A percentile compares a stretch with the other conserved stretches of the same genome.
Conservation (phyloP, 2,329 filamentous ascomycete genomes). For the Hymenoscyphus repandus region DNA sequence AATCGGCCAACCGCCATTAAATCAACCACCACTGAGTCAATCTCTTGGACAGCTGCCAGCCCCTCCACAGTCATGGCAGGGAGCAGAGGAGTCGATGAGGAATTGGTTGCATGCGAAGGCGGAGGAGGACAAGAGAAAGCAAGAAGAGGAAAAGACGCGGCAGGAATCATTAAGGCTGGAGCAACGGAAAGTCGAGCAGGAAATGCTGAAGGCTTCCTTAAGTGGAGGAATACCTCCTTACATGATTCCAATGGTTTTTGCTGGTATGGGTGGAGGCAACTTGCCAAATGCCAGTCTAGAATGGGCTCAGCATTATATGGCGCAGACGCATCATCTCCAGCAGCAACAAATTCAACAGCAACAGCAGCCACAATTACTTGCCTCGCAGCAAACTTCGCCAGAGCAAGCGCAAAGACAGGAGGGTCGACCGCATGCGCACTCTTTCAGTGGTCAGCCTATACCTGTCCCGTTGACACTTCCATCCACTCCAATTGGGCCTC, state of each 20-base stretch:
- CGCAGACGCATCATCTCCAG: constrained; percentile 46
- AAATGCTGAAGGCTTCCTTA: constrained; percentile 65
- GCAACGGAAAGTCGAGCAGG: constrained; percentile 67
- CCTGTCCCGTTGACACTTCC: constrained; percentile 26
- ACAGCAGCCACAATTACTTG: constrained; percentile 34
- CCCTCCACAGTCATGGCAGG: constrained; percentile 61
- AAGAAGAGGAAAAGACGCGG: constrained; percentile 66
- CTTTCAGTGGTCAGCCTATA: constrained; percentile 23
- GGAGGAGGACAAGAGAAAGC: constrained; percentile 67
- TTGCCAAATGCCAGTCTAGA: constrained; percentile 58
- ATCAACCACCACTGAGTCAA: constrained; percentile 25
- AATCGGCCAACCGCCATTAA: constrained; percentile 33
- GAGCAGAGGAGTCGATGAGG: constrained; percentile 64
- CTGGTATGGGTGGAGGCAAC: constrained; percentile 61
- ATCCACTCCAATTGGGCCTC: constrained; percentile 27
- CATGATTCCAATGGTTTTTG: constrained; percentile 71
- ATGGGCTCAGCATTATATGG: constrained; percentile 63
- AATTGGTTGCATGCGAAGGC: constrained; percentile 66
- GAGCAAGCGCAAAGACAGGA: constrained; percentile 52
- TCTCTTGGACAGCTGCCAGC: constrained; percentile 53
- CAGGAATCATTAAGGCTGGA: constrained; percentile 64
- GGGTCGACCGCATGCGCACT: constrained; percentile 34
- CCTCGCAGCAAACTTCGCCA: constrained; percentile 46
- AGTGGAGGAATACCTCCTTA: constrained; percentile 66
- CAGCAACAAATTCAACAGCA: constrained; percentile 25